A percentile compares a stretch with the other conserved stretches of the same genome.
These are phyloP conservation scores for Backusella circina DNA, from an alignment of 192 early-diverging fungal genomes.

Conservation along the genomic window DNA sequence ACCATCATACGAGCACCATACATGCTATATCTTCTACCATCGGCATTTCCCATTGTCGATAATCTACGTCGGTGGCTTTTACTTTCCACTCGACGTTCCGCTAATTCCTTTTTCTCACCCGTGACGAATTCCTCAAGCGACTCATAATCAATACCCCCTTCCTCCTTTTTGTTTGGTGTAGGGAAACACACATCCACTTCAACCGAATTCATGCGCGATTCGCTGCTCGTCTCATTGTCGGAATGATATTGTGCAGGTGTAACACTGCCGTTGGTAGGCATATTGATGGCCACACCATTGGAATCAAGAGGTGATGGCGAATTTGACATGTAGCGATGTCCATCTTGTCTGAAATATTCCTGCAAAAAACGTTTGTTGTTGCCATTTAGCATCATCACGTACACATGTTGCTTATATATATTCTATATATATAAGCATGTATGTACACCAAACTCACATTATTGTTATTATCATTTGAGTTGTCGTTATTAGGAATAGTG, in stretches of 20 bases:
- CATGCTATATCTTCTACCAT: conserved; percentile 15
- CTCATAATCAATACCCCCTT: conserved; percentile 19
- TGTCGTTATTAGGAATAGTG: not conserved
- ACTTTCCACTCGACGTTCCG: not conserved
- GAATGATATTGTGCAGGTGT: not conserved
- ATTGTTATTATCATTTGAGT: not conserved
- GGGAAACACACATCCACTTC: conserved; percentile 32
- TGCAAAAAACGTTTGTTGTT: not conserved
- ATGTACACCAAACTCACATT: not conserved
- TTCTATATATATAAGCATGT: too few relatives aligned
- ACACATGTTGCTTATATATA: too few relatives aligned
- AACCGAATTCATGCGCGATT: not conserved
- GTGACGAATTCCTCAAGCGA: conserved; percentile 21
- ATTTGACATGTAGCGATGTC: not conserved
- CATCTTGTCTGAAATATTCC: not conserved
- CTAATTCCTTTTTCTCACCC: conserved; percentile 3
- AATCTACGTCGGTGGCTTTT: conserved; percentile 7
- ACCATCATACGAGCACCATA: conserved; percentile 28
- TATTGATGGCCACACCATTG: not conserved
- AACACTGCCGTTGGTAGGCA: not conserved
- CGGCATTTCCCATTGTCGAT: conserved; percentile 13
- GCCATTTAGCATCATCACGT: not conserved
- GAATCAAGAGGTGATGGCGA: not conserved
- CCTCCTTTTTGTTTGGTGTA: not conserved
- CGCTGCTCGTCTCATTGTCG: not conserved